Evolutionary conservation across 2,329 filamentous ascomycete species (phyloP).

Genomic region (Colletotrichum paranaense): DNA sequence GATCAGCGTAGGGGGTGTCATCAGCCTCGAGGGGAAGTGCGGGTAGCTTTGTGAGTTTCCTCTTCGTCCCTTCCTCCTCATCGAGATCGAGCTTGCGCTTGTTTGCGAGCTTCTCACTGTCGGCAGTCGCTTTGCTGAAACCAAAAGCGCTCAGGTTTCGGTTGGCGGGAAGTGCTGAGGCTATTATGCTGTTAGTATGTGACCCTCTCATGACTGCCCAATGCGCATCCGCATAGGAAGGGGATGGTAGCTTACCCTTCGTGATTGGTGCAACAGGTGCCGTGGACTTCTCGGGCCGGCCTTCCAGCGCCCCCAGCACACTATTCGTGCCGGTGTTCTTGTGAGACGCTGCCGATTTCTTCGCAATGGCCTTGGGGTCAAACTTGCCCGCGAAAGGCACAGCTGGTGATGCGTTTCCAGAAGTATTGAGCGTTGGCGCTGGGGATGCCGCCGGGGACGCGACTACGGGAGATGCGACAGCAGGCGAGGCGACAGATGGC

Average conservation of each 20-base stretch:
- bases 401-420: constrained; percentile 62
- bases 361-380: constrained; percentile 86
- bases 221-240: neutral
- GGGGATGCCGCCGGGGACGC: constrained; percentile 28
- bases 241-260: constrained; percentile 46
- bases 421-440: constrained; percentile 50
- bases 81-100: constrained; percentile 86
- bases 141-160: constrained; percentile 88
- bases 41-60: constrained; percentile 92
- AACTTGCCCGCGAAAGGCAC: constrained; percentile 81
- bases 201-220: neutral
- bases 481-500: constrained; percentile 58
- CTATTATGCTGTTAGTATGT: constrained; percentile 44
- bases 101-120: constrained; percentile 72
- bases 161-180: constrained; percentile 72
- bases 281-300: constrained; percentile 49
- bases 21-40: constrained; percentile 76
- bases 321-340: constrained; percentile 63
- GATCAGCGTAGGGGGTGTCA: constrained; percentile 69
- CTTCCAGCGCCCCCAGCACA: constrained; percentile 60
- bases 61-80: constrained; percentile 86
- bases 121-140: constrained; percentile 75
- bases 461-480: constrained; percentile 59
- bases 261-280: constrained; percentile 46
- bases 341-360: constrained; percentile 75